These are phyloP conservation scores for Yarrowia sp. DNA, from an alignment of 805 yeast genomes.

Conservation along the genomic window DNA sequence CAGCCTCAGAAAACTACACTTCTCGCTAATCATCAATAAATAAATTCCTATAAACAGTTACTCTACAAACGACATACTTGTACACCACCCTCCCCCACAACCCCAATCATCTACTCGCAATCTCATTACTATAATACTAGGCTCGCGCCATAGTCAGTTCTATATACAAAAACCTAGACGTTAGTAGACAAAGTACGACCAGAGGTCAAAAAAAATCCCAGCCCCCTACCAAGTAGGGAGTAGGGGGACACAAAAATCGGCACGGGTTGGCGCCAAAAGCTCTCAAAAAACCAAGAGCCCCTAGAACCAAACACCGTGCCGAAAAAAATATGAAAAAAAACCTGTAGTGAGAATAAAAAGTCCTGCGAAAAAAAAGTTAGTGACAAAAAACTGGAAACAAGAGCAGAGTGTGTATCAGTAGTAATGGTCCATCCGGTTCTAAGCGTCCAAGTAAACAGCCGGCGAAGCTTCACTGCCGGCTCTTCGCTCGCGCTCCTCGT, in stretches of 20 bases:
- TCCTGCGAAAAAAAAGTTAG: constrained; percentile 6
- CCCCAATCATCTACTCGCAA: background rate
- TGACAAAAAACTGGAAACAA: background rate
- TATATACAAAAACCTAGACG: constrained; percentile 17
- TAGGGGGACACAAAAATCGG: background rate
- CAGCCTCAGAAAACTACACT: too few species aligned
- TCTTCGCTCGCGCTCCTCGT: constrained; percentile 29
- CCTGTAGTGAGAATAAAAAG: constrained; percentile 8
- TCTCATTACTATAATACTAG: background rate
- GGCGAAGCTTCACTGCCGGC: background rate
- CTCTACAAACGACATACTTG: too few species aligned
- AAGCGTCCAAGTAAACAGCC: background rate
- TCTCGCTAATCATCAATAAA: too few species aligned
- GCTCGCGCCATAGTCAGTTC: background rate
- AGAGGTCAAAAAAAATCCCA: background rate
- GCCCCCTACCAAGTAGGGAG: background rate
- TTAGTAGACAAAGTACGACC: background rate
- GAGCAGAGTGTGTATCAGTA: background rate
- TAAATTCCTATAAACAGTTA: too few species aligned
- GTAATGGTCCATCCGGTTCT: background rate
- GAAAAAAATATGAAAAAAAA: background rate
- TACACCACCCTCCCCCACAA: too few species aligned
- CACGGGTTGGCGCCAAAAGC: background rate
- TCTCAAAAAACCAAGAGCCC: background rate
- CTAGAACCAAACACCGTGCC: background rate